A percentile compares a stretch with the other conserved stretches of the same genome.
Evolutionary conservation across 805 yeast genomes (phyloP).

Genomic region (Candida awuae): DNA sequence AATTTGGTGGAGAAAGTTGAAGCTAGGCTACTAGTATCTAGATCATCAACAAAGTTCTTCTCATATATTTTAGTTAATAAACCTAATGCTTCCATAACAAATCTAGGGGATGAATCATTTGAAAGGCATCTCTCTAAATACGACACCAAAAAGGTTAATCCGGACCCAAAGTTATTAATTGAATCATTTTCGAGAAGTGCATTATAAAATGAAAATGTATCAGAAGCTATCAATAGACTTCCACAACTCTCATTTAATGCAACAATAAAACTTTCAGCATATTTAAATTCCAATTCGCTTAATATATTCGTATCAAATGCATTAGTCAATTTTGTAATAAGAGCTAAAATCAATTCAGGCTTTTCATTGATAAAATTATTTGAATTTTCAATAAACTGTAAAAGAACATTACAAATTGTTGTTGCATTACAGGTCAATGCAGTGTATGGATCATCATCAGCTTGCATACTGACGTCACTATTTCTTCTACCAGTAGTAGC

Average conservation of each 20-base stretch:
- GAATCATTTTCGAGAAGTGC: slow-evolving; percentile 27
- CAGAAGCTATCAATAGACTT: slow-evolving; percentile 21
- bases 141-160: slow-evolving; percentile 17
- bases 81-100: slow-evolving; percentile 24
- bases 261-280: slow-evolving; percentile 15
- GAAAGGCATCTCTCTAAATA: slow-evolving; percentile 18
- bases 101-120: slow-evolving; percentile 24
- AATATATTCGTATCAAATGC: no score
- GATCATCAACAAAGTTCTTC: slow-evolving; percentile 9
- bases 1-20: no score
- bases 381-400: slow-evolving; percentile 9
- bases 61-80: slow-evolving; percentile 19
- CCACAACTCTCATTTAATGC: slow-evolving; percentile 18
- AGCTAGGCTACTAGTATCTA: slow-evolving; percentile 4
- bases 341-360: slow-evolving; percentile 16
- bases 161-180: slow-evolving; percentile 25
- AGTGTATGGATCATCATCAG: slow-evolving; percentile 25
- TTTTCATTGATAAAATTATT: slow-evolving; percentile 15
- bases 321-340: slow-evolving; percentile 19
- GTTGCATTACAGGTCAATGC: slow-evolving; percentile 10
- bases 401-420: slow-evolving; percentile 17
- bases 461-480: slow-evolving; percentile 35
- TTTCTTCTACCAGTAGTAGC: slow-evolving; percentile 17
- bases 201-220: slow-evolving; percentile 31
- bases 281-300: slow-evolving; percentile 21